phyloP scores from a whole-genome alignment of 164 flowering plant genomes.

The Magnolia kwangsiensis region DNA sequence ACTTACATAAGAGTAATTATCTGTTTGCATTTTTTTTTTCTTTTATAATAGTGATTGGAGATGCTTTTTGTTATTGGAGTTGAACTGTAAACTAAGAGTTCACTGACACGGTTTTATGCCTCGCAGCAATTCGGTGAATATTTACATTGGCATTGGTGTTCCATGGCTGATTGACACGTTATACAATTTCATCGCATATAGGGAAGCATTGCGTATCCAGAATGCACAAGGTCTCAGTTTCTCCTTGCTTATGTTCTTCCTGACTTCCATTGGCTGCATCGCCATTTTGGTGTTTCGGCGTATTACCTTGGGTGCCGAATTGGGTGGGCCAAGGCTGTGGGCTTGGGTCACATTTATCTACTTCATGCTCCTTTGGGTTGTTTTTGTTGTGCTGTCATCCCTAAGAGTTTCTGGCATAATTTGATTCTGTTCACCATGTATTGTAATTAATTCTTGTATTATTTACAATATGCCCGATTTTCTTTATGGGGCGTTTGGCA shows the following conservation, averaged over 20 bases:
- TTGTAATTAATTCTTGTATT: too few species aligned
- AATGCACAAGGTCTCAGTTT: conserved; percentile 80
- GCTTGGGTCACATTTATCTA: conserved; percentile 68
- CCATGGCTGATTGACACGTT: conserved; percentile 89
- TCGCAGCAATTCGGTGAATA: conserved; percentile 89
- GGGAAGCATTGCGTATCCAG: conserved; percentile 54
- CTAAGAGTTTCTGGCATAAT: conserved; percentile 64
- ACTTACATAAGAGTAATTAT: too few species aligned
- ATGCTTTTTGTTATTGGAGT: too few species aligned
- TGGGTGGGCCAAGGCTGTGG: conserved; percentile 84
- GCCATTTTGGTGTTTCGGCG: conserved; percentile 74
- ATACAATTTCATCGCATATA: conserved; percentile 69
- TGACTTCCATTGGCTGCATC: conserved; percentile 76
- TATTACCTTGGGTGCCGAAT: conserved; percentile 69
- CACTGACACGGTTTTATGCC: background rate
- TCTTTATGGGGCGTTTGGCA: too few species aligned
- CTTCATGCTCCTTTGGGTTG: conserved; percentile 80
- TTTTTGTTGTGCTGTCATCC: conserved; percentile 80
- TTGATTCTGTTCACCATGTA: conserved; percentile 17
- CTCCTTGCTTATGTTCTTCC: conserved; percentile 78
- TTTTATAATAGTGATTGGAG: too few species aligned
- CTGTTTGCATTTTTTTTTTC: too few species aligned
- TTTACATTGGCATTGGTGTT: conserved; percentile 83
- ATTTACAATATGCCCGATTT: too few species aligned
- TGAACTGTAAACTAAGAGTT: background rate